phyloP scores from a whole-genome alignment of 192 early-diverging fungal species.

The Podila horticola region DNA sequence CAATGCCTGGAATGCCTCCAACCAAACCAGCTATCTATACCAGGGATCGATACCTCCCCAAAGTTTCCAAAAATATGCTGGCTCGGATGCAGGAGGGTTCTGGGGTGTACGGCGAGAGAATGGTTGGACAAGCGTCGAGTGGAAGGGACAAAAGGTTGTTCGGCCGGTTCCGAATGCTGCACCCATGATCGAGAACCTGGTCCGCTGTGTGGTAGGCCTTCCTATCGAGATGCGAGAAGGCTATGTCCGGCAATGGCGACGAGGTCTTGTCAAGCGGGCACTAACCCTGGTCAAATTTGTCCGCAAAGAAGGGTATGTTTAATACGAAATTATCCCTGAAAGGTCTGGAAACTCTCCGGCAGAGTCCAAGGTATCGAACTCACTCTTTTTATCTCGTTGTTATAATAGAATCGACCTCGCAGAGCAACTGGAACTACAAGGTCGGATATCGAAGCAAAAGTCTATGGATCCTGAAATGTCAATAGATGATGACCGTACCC shows the following conservation, averaged over 20 bases:
- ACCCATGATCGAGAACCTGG: constrained; percentile 55
- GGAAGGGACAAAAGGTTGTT: constrained; percentile 52
- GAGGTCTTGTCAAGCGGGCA: constrained; percentile 52
- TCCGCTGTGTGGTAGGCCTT: constrained; percentile 50
- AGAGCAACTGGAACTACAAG: constrained; percentile 22
- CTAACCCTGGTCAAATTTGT: constrained; percentile 57
- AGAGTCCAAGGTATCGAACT: too few relatives aligned
- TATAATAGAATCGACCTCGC: constrained; percentile 22
- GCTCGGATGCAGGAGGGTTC: constrained; percentile 30
- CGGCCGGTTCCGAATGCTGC: constrained; percentile 49
- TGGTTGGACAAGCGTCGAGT: constrained; percentile 41
- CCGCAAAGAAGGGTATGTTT: constrained; percentile 40
- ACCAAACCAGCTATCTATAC: constrained; percentile 33
- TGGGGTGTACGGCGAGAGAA: constrained; percentile 25
- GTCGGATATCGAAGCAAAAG: not conserved
- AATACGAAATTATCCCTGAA: not conserved
- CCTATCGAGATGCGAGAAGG: constrained; percentile 60
- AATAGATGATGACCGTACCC: constrained; percentile 10
- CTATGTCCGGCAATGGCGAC: constrained; percentile 61
- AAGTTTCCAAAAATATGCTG: constrained; percentile 25
- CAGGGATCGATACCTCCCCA: constrained; percentile 42
- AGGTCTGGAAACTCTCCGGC: too few relatives aligned
- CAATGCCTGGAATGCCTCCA: constrained; percentile 33
- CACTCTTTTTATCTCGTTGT: not conserved
- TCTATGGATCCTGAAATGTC: not conserved